Evolutionary conservation across 1,284 basidiomycete genomes (phyloP), one percentile per base, ranked within the genome.

Genomic region (Ceratobasidium sp.): DNA sequence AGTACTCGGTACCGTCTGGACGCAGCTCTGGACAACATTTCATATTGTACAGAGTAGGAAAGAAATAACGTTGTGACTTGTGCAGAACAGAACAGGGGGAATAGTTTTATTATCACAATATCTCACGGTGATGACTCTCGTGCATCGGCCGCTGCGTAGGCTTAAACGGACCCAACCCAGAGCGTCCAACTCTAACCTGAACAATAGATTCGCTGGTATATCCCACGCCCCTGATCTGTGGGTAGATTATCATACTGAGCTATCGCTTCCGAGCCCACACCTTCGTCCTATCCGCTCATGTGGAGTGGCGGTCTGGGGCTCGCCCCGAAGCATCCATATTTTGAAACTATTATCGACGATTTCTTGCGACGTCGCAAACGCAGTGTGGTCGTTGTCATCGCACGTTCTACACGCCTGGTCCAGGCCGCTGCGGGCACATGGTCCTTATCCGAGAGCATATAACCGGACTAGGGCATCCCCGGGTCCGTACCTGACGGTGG

Each of bases 401-500:
- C n/a, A 28, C 21, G 35, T 32, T 26, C 16, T 43, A 2, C 38
- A 44, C 21, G 58, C 38, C 6, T 9, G 23, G 1, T 32, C 16
- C 30, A 38, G 55, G 30, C 21, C 55, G 14, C 11, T 38, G 35
- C 11, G 30, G 32, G 32, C 32, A 35, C 55, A 58, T 21, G 55
- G 8, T n/a, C 55, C 30, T 23, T n/a, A 58, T 32, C 26, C 32
- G 16, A 2, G 28, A 23, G 55, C 55, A 58, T 58, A 58, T 11
- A 35, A 30, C 21, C 30, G 32, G 55, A 7, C 26, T 32, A 16
- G 8, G n/a, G 7, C 21, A 6, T 7, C 14, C 28, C 21, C 55
- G 55, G 55, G 6, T 38, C 14, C 55, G 55, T 58, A 32, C 55
- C 55, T 58, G 55, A 55, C 28, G 16, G 55, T 38, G 35, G 35